Conservation (phyloP, 305 asterid species). For the Nicotiana rustica region DNA sequence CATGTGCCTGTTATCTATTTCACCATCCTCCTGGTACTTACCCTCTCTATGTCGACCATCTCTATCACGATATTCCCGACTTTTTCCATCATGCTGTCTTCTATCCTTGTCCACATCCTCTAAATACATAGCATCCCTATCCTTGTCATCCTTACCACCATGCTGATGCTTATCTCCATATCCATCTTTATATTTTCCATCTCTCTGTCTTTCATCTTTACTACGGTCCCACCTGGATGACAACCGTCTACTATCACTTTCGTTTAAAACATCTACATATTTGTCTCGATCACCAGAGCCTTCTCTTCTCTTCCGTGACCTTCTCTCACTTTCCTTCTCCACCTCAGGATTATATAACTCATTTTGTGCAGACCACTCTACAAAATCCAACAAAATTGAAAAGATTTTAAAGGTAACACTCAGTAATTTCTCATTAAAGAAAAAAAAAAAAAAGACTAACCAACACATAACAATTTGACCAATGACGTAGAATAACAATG, state of each 20-base stretch:
- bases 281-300: conserved; percentile 69
- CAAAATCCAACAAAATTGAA: conserved; percentile 35
- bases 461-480: background rate
- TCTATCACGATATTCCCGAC: conserved; percentile 65
- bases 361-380: conserved; percentile 58
- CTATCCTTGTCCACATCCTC: conserved; percentile 63
- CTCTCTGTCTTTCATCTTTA: conserved; percentile 42
- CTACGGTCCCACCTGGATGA: conserved; percentile 72
- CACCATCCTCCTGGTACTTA: conserved; percentile 65
- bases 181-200: conserved; percentile 49
- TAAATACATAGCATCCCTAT: conserved; percentile 64
- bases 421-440: background rate
- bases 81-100: conserved; percentile 62
- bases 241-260: conserved; percentile 61
- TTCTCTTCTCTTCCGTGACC: conserved; percentile 65
- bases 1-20: conserved; percentile 63
- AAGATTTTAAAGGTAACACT: conserved; percentile 27
- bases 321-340: conserved; percentile 75
- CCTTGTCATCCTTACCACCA: conserved; percentile 71
- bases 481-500: conserved; percentile 8
- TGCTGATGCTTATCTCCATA: conserved; percentile 43
- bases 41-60: conserved; percentile 65
- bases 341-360: conserved; percentile 61
- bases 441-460: background rate
- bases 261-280: conserved; percentile 60